These are phyloP conservation scores for Fusarium illudens DNA, from an alignment of 2,329 filamentous ascomycete genomes.

Conservation along the genomic window DNA sequence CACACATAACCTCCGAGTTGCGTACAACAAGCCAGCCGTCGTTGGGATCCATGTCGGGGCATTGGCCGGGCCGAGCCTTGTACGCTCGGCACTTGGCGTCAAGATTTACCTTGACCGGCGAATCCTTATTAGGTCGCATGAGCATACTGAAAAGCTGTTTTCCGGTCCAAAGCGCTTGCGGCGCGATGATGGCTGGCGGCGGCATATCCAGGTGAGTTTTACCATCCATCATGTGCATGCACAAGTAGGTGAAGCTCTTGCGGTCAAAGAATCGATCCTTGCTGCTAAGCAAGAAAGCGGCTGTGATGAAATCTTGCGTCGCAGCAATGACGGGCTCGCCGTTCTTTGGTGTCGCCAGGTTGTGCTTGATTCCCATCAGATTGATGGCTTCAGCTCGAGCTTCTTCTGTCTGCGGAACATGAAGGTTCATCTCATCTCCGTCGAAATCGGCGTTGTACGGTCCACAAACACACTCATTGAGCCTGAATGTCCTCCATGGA, in stretches of 20 bases:
- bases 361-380: conserved; percentile 98
- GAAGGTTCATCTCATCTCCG: conserved; percentile 98
- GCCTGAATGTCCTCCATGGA: conserved; percentile 92
- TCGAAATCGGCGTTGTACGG: conserved; percentile 99
- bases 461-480: conserved; percentile 98
- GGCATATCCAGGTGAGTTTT: conserved; percentile 83
- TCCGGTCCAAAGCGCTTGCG: conserved; percentile 90
- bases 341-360: conserved; percentile 94
- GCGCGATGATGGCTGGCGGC: conserved; percentile 85
- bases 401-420: conserved; percentile 97
- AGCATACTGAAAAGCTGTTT: conserved; percentile 96
- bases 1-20: conserved; percentile 98
- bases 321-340: conserved; percentile 97
- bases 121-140: conserved; percentile 87
- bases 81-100: conserved; percentile 92
- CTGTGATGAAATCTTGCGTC: conserved; percentile 99
- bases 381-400: conserved; percentile 94
- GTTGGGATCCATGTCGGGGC: conserved; percentile 80
- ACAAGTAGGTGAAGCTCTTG: conserved; percentile 86
- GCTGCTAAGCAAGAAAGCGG: conserved; percentile 87
- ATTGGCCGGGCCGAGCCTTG: conserved; percentile 64
- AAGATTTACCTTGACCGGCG: conserved; percentile 84
- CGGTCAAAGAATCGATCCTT: conserved; percentile 95
- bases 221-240: conserved; percentile 91
- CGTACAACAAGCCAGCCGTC: conserved; percentile 93